phyloP scores from a whole-genome alignment of 2,329 filamentous ascomycete species.

The Cercospora sp. region DNA sequence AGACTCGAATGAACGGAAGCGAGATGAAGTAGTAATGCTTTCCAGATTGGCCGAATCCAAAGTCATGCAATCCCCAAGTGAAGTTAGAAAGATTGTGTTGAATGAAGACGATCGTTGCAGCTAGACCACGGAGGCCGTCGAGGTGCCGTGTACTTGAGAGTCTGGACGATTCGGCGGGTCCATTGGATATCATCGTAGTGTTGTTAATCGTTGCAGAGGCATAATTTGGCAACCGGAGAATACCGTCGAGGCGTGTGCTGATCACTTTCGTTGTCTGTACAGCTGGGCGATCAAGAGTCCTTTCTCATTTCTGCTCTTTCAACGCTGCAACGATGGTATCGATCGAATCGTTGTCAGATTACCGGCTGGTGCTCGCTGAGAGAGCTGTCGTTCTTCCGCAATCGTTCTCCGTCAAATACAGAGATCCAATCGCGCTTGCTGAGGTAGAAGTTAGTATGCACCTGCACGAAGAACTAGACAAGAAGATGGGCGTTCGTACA shows the following conservation, averaged over 20 bases:
- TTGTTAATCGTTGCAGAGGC: not conserved
- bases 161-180: not conserved
- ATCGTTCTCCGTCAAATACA: not conserved
- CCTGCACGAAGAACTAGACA: not conserved
- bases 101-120: constrained; percentile 63
- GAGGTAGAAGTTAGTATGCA: not conserved
- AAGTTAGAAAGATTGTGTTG: constrained; percentile 53
- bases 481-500: not conserved
- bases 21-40: constrained; percentile 46
- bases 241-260: not conserved
- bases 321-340: not conserved
- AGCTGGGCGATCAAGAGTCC: not conserved
- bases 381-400: not conserved
- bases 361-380: not conserved
- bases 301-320: constrained; percentile 1
- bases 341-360: not conserved
- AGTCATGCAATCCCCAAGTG: constrained; percentile 38
- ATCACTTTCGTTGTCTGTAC: not conserved
- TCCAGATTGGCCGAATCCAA: constrained; percentile 35
- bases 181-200: not conserved
- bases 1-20: constrained; percentile 57
- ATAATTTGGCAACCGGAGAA: not conserved
- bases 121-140: constrained; percentile 65
- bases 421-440: not conserved
- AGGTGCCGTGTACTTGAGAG: constrained; percentile 40